These are phyloP conservation scores for Pinus albicaulis DNA, from an alignment of 75 land plant species.

Conservation along the genomic window DNA sequence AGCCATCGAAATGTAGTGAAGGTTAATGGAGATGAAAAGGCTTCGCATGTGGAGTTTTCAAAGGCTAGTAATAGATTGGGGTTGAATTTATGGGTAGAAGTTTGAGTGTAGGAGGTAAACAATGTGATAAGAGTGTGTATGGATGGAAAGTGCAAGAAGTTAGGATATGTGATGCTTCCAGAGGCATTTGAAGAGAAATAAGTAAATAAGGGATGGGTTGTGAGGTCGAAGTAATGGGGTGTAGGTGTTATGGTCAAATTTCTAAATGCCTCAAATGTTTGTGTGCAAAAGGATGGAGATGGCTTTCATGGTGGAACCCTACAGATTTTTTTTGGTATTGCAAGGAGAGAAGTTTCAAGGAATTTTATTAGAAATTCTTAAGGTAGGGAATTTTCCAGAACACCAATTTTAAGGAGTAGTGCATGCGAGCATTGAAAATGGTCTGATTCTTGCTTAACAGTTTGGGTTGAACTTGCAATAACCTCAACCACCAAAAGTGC, in stretches of 20 bases:
- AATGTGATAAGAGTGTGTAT: conserved; percentile 56
- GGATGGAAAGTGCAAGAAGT: too few relatives aligned
- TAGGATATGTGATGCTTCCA: conserved; percentile 48
- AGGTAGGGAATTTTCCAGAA: too few relatives aligned
- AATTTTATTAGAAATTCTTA: too few relatives aligned
- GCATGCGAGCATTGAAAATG: conserved; percentile 36
- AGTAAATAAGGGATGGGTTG: neutral
- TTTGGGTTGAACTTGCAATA: conserved; percentile 16
- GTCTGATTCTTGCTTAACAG: conserved; percentile 23
- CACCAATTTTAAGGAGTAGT: neutral
- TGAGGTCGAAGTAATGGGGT: conserved; percentile 48
- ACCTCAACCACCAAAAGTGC: too few relatives aligned
- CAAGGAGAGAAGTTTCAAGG: too few relatives aligned
- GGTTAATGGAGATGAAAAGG: too few relatives aligned
- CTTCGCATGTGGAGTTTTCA: too few relatives aligned
- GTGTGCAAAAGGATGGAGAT: conserved; percentile 20
- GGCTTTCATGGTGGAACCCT: too few relatives aligned
- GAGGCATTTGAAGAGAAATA: conserved; percentile 38
- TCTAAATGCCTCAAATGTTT: conserved; percentile 60
- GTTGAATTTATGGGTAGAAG: too few relatives aligned
- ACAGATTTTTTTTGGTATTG: too few relatives aligned
- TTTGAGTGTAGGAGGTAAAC: neutral
- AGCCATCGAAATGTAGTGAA: too few relatives aligned
- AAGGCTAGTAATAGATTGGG: too few relatives aligned
- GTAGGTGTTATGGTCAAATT: conserved; percentile 95